Evolutionary conservation across 495 filamentous ascomycete species (phyloP), one percentile per base, ranked within the genome.

Genomic region (Penicillium salamii): DNA sequence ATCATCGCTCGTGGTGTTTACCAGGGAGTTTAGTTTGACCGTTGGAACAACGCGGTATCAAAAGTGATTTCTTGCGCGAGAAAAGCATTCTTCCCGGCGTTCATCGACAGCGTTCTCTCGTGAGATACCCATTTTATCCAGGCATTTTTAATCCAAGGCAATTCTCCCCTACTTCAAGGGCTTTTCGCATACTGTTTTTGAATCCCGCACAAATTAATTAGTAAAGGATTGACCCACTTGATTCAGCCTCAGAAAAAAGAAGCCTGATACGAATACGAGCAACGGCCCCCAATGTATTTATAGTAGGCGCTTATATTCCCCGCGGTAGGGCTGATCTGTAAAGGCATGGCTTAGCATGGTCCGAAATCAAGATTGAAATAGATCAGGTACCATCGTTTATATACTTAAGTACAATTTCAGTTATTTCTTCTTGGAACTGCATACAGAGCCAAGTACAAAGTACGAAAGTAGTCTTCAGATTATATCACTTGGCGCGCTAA

Each of bases 401-500:
- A 28, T 4, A 28, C 4, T 28, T 28, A 5, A 28, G 24, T n/a
- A n/a, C n/a, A n/a, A n/a, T n/a, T n/a, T n/a, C n/a, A n/a, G n/a
- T n/a, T n/a, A n/a, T n/a, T n/a, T n/a, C n/a, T n/a, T n/a, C n/a
- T n/a, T n/a, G n/a, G n/a, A n/a, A n/a, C n/a, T n/a, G n/a, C n/a
- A n/a, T n/a, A n/a, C n/a, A n/a, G n/a, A n/a, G n/a, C n/a, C n/a
- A n/a, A n/a, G n/a, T n/a, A n/a, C n/a, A n/a, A n/a, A n/a, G n/a
- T n/a, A n/a, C n/a, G n/a, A n/a, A n/a, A n/a, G n/a, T n/a, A n/a
- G n/a, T n/a, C 43, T 21, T 23, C 34, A 26, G 14, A 21, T 35
- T 21, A 42, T 42, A 21, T 40, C 38, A 41, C 46, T 55, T 41
- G 50, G 54, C 47, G 26, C 51, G 40, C 46, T 36, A 52, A 58